Evolutionary conservation across 371 early-diverging fungal genomes (phyloP).

Genomic region (Apophysomyces sp.): DNA sequence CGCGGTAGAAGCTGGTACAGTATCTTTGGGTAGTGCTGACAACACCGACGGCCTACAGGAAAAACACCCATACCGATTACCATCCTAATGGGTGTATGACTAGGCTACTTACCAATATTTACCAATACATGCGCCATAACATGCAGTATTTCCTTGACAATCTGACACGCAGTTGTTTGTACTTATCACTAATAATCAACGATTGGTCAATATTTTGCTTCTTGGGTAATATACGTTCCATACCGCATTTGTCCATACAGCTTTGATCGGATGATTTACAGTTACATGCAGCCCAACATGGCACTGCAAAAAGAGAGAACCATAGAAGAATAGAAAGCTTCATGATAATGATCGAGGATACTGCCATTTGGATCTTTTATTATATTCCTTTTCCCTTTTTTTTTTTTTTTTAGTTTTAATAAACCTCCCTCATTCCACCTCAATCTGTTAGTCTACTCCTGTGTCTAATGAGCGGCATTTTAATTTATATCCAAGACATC

Average conservation of each 20-base stretch:
- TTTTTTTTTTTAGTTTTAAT: background rate
- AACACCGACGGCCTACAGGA: conserved; percentile 8
- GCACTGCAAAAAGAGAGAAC: conserved; percentile 16
- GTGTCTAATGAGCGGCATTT: background rate
- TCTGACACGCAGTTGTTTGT: conserved; percentile 20
- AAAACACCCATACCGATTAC: background rate
- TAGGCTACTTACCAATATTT: conserved; percentile 11
- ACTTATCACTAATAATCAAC: conserved; percentile 10
- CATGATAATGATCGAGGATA: conserved; percentile 7
- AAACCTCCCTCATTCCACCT: background rate
- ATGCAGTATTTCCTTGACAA: conserved; percentile 14
- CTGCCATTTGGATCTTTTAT: background rate
- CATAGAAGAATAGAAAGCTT: conserved; percentile 9
- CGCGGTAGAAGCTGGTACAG: background rate
- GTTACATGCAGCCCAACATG: conserved; percentile 19
- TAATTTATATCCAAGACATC: background rate
- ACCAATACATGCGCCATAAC: conserved; percentile 16
- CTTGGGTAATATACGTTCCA: background rate
- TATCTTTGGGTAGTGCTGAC: background rate
- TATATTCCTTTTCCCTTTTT: background rate
- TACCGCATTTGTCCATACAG: conserved; percentile 28
- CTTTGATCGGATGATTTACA: conserved; percentile 18
- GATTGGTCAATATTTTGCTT: background rate
- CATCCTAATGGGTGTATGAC: background rate
- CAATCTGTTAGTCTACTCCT: background rate